Evolutionary conservation across 345 rosid species (phyloP), one percentile per base, ranked within the genome.

Genomic region (Erodium maritimum): DNA sequence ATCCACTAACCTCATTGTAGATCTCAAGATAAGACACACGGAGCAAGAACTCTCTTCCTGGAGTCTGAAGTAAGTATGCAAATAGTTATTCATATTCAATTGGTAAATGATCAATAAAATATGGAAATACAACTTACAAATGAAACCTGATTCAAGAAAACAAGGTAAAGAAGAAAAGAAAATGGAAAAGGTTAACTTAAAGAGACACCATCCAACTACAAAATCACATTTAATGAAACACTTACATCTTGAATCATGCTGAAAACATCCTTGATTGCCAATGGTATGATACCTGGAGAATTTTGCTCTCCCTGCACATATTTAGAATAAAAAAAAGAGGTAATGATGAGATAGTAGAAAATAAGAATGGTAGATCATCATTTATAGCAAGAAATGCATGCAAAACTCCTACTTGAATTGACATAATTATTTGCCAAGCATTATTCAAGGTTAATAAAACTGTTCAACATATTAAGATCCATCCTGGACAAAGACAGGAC

Each of bases 21-120:
- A 94, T 94, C 84, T 94, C 99, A 65, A 94, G 93, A 79, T 94
- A 94, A 51, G 99, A 94, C 62, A 94, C 97, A 5, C 99, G 97
- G 61, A 94, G 84, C 70, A 94, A 76, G 77, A 85, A 94, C 75
- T 94, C 99, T 65, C 96, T 79, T 78, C 99, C 97, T 59, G 99
- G 97, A 74, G 99, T 87, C 99, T 94, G 89, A 61, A 74, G 46
- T 19, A 62, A 64, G 55, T 61, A 67, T 52, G 59, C 63, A 52
- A 51, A 52, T 48, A 61, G 64, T 60, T 62, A 66, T 61, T 63
- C 55, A 70, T 56, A 56, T 42, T 52, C 48, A 42, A 7, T 42
- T 42, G 48, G 48, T 42, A 12, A 42, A 42, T 42, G 48, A 4
- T 12, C 12, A 29, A 29, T 29, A 11, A 29, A 5, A 42, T 42